Evolutionary conservation across 2,329 filamentous ascomycete genomes (phyloP), one percentile per base, ranked within the genome.

Genomic region (Fulvia fulva): DNA sequence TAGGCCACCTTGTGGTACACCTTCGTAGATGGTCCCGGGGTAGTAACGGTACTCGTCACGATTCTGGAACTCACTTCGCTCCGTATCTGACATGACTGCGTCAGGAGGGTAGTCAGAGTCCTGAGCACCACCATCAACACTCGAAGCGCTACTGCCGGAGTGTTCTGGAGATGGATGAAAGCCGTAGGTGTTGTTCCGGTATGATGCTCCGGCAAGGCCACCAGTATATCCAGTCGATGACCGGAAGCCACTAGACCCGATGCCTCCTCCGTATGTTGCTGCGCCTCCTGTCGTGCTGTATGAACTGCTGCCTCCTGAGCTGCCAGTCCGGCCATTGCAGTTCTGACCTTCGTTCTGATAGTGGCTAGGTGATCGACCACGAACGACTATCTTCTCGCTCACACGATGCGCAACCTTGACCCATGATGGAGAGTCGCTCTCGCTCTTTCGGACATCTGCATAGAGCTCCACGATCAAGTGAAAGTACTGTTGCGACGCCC

Each of bases 401-500:
- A 89, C 85, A 50, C 83, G 82, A 57, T 84, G 83, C 3, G 89
- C 89, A 53, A 94, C 79, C 69, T 88, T 87, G 67, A 91, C 77
- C 76, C 82, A 91, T 30, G 83, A 80, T 0, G 83, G 80, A 19
- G 77, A 72, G 65, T 70, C 58, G 57, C 67, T 70, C 22, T 70
- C 68, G 4, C 71, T 78, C 30, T 73, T 70, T 2, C 84, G 81
- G 7, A 90, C 77, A 63, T 92, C 86, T 7, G 83, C 90, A 74
- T 85, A 90, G 1, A 95, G 83, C 71, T 96, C 91, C 3, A 96
- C 87, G 47, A 95, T 84, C n/a, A 97, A 80, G 67, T 94, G 90
- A 69, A 95, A 96, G 73, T 91, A 96, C 67, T 96, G 92, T 70
- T 97, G 91, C 19, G 91, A 90, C 1, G 91, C 91, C 57, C 92